Percentiles rank a stretch among this genome's conserved stretches.
These are phyloP conservation scores for Ceratorhiza oryzae-sativae DNA, from an alignment of 1,284 basidiomycete species.

Conservation along the genomic window DNA sequence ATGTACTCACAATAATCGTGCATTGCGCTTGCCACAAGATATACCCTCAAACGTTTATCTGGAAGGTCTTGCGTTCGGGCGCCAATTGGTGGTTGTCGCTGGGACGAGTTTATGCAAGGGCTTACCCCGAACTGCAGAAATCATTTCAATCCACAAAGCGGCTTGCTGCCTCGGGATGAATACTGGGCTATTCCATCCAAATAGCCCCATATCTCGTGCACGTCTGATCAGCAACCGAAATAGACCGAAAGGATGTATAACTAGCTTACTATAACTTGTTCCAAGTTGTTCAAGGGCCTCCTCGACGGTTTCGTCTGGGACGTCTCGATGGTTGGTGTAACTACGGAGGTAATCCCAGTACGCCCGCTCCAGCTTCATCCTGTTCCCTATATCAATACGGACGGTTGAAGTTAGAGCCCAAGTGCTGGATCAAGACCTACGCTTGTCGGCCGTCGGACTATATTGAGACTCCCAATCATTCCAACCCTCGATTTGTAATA, in stretches of 20 bases:
- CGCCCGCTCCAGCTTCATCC: constrained; percentile 1
- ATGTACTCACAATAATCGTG: constrained; percentile 7
- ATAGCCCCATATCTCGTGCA: constrained; percentile 3
- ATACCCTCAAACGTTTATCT: constrained; percentile 7
- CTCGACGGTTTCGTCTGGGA: background rate
- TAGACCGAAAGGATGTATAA: too few relatives aligned
- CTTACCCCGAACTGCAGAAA: background rate
- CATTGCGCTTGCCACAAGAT: constrained; percentile 14
- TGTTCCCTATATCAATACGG: background rate
- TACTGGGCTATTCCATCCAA: constrained; percentile 2
- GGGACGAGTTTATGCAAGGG: background rate
- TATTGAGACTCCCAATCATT: constrained; percentile 2
- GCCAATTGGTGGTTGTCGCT: background rate
- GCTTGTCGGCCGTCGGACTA: background rate
- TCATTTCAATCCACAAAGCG: constrained; percentile 18
- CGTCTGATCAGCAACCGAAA: background rate
- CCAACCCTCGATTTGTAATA: background rate
- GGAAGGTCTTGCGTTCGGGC: background rate
- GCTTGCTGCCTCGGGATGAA: constrained; percentile 6
- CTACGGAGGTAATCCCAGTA: constrained; percentile 20
- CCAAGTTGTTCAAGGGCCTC: constrained; percentile 7
- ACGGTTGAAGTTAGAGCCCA: too few relatives aligned
- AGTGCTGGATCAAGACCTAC: background rate
- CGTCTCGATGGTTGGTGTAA: background rate
- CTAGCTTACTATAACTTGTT: constrained; percentile 16